Evolutionary conservation across 2,329 filamentous ascomycete genomes (phyloP).

Genomic region (Aspergillus fischeri): DNA sequence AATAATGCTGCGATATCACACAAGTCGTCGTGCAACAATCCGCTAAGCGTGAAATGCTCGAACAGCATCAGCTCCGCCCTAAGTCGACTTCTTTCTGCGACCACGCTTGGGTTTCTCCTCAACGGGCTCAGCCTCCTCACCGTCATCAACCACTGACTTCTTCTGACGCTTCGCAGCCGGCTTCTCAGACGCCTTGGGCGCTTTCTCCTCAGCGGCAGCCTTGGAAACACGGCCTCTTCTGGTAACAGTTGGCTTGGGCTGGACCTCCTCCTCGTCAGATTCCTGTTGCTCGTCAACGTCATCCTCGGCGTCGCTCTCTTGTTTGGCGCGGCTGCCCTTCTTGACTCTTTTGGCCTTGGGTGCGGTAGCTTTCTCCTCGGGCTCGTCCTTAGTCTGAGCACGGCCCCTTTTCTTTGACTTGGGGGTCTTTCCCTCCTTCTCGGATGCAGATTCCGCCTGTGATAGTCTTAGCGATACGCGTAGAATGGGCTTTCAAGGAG

Average conservation of each 20-base stretch:
- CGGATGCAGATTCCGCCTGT: conserved; percentile 8
- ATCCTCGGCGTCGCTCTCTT: conserved; percentile 9
- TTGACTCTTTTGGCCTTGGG: conserved; percentile 14
- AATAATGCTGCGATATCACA: neutral
- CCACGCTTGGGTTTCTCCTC: conserved; percentile 23
- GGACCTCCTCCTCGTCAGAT: conserved; percentile 8
- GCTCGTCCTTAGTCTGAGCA: conserved; percentile 8
- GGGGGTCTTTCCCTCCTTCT: conserved; percentile 12
- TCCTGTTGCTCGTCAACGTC: conserved; percentile 1
- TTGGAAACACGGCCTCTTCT: conserved; percentile 19
- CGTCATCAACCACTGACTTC: conserved; percentile 9
- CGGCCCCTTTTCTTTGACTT: conserved; percentile 17
- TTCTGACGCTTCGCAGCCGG: conserved; percentile 11
- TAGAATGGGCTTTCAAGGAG: neutral
- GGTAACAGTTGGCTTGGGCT: conserved; percentile 12
- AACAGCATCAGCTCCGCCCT: neutral
- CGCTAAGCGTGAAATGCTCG: neutral
- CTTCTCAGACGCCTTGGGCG: conserved; percentile 2
- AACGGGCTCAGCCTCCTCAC: conserved; percentile 13
- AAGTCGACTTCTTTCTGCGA: conserved; percentile 17
- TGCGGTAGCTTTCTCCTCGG: conserved; percentile 9
- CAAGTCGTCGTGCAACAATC: neutral
- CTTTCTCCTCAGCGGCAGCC: conserved; percentile 6
- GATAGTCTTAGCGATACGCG: conserved; percentile 9
- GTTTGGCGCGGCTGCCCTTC: conserved; percentile 2